Conservation (phyloP, 2,329 filamentous ascomycete genomes). For the Hypoxylon sp. region DNA sequence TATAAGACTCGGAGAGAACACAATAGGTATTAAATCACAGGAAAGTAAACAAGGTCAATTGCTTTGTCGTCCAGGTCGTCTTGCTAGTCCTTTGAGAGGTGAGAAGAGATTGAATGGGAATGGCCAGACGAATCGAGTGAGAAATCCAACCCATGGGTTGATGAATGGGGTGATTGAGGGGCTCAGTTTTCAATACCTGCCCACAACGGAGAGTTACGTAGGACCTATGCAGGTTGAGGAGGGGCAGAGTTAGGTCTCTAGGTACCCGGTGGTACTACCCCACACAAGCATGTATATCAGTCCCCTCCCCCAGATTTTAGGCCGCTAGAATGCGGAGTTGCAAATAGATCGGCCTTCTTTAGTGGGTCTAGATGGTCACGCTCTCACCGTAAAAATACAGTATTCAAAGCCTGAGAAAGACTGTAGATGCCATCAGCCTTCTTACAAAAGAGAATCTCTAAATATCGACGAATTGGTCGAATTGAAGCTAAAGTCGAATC, state of each 20-base stretch:
- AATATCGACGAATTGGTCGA: neutral
- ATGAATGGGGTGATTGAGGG: constrained; percentile 51
- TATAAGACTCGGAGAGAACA: constrained; percentile 24
- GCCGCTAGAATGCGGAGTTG: constrained; percentile 36
- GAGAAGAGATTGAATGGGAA: constrained; percentile 41
- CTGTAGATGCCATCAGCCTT: constrained; percentile 23
- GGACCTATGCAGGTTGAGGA: constrained; percentile 32
- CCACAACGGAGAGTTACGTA: constrained; percentile 42
- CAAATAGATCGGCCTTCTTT: constrained; percentile 44
- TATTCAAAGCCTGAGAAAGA: constrained; percentile 14
- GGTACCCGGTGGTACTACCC: constrained; percentile 40
- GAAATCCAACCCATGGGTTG: constrained; percentile 48
- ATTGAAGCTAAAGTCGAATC: neutral
- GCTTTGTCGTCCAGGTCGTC: constrained; percentile 41
- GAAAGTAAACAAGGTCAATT: constrained; percentile 38
- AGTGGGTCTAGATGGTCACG: constrained; percentile 44
- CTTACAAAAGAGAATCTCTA: constrained; percentile 5
- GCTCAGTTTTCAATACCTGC: constrained; percentile 46
- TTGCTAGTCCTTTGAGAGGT: constrained; percentile 35
- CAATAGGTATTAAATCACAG: constrained; percentile 33
- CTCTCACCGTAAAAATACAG: constrained; percentile 40
- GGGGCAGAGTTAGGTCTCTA: constrained; percentile 31
- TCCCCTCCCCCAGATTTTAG: constrained; percentile 53
- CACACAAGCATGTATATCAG: constrained; percentile 37
- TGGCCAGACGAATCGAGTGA: constrained; percentile 44